phyloP scores from a whole-genome alignment of 148 eudicot species.

The Pharnaceum exiguum region DNA sequence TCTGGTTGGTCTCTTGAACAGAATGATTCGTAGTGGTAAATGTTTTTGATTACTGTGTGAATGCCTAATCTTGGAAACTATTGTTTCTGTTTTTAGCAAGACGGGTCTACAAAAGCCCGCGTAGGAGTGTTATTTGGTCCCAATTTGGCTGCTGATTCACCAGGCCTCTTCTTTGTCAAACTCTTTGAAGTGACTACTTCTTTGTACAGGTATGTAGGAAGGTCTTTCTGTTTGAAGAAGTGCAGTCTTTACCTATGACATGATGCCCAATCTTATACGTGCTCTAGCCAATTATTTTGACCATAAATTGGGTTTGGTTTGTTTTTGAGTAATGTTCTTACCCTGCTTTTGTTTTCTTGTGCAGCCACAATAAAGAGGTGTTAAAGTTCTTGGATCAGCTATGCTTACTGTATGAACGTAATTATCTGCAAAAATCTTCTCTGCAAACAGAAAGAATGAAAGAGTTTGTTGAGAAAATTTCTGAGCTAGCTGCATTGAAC shows the following conservation, averaged over 20 bases:
- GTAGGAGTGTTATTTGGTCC: slow-evolving; percentile 72
- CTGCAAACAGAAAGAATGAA: slow-evolving; percentile 33
- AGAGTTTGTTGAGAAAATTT: slow-evolving; percentile 51
- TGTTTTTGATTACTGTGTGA: not conserved
- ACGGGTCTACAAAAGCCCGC: slow-evolving; percentile 71
- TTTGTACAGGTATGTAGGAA: slow-evolving; percentile 53
- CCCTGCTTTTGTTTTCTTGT: slow-evolving; percentile 14
- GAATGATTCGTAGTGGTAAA: not conserved
- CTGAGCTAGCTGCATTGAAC: slow-evolving; percentile 54
- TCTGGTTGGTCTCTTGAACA: slow-evolving; percentile 46
- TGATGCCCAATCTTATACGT: not conserved
- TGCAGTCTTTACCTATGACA: not conserved
- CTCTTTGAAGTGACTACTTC: slow-evolving; percentile 55
- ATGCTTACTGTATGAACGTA: slow-evolving; percentile 53
- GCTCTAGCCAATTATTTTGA: not conserved
- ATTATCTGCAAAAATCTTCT: slow-evolving; percentile 40
- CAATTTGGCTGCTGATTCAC: slow-evolving; percentile 35
- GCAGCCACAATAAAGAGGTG: slow-evolving; percentile 79
- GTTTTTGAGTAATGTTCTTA: not conserved
- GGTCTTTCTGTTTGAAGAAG: not conserved
- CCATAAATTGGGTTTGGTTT: not conserved
- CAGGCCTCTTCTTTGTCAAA: slow-evolving; percentile 62
- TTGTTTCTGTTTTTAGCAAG: slow-evolving; percentile 38
- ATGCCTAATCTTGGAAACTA: slow-evolving; percentile 5
- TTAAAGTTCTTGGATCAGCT: slow-evolving; percentile 75